Percentiles rank a stretch among this genome's conserved stretches.
Evolutionary conservation across 2,329 filamentous ascomycete species (phyloP).

Genomic region (Ambrosiella beaveri): DNA sequence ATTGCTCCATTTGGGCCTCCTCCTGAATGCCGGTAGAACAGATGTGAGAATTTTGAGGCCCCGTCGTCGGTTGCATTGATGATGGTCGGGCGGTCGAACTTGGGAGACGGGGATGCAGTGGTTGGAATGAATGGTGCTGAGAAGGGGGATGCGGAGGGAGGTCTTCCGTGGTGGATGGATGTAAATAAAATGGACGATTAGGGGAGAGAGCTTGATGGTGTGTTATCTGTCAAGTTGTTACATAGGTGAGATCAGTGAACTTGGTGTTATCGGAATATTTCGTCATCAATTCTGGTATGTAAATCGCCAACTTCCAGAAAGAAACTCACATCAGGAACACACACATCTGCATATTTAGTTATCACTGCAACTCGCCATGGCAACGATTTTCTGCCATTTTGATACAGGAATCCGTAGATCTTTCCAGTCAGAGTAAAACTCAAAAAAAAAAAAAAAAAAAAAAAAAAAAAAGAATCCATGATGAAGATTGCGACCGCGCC

Average conservation of each 20-base stretch:
- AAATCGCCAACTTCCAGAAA: no score
- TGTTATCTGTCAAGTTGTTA: no score
- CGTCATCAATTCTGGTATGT: no score
- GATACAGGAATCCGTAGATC: not conserved
- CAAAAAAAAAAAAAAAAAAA: not conserved
- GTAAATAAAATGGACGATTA: not conserved
- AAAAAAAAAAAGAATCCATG: not conserved
- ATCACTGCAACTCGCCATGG: not conserved
- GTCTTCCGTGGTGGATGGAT: not conserved
- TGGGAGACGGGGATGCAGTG: not conserved
- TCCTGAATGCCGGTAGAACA: not conserved
- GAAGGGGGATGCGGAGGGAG: not conserved
- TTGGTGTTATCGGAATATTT: no score
- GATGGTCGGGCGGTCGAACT: not conserved
- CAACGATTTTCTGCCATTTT: not conserved
- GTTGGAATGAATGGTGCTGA: not conserved
- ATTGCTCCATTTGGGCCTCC: not conserved
- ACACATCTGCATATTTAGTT: no score
- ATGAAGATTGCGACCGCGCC: not conserved
- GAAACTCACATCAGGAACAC: no score
- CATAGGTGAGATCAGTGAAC: no score
- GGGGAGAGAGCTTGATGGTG: no score
- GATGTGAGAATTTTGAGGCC: not conserved
- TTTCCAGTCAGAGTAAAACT: not conserved
- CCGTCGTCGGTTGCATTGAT: not conserved